These are phyloP conservation scores for Phytopythium delawarense DNA, from an alignment of 352 stramenopile genomes.

Conservation along the genomic window DNA sequence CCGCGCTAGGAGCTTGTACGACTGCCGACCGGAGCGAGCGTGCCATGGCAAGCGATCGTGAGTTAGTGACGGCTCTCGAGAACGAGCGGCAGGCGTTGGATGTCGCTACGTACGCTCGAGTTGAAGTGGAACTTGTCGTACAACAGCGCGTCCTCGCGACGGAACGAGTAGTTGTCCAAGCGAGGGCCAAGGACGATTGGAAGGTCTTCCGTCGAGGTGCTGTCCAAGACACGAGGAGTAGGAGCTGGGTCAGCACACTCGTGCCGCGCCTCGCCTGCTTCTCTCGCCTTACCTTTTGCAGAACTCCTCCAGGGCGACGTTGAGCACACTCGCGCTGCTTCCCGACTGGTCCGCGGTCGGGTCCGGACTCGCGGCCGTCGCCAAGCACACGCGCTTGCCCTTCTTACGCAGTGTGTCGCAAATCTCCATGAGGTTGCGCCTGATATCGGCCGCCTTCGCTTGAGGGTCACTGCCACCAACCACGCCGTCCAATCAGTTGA, in stretches of 20 bases:
- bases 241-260: background rate
- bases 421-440: slow-evolving; percentile 60
- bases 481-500: background rate
- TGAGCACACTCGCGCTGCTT: slow-evolving; percentile 30
- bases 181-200: slow-evolving; percentile 66
- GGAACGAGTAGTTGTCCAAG: slow-evolving; percentile 74
- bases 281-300: slow-evolving; percentile 57
- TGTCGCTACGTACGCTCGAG: slow-evolving; percentile 44
- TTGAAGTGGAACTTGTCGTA: slow-evolving; percentile 84
- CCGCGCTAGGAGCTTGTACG: slow-evolving; percentile 71
- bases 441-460: slow-evolving; percentile 29
- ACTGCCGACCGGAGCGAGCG: slow-evolving; percentile 23
- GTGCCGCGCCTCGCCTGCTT: background rate
- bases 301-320: slow-evolving; percentile 66
- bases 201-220: slow-evolving; percentile 57
- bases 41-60: background rate
- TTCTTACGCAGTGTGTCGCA: slow-evolving; percentile 82
- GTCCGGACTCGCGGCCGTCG: slow-evolving; percentile 45
- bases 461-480: slow-evolving; percentile 18
- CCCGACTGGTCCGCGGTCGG: slow-evolving; percentile 11
- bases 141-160: slow-evolving; percentile 43
- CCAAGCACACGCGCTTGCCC: slow-evolving; percentile 72
- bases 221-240: slow-evolving; percentile 12
- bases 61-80: background rate
- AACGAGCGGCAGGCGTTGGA: background rate